Base-by-base conservation (phyloP, 2,329 filamentous ascomycete genomes). In the Fusarium clavum region DNA sequence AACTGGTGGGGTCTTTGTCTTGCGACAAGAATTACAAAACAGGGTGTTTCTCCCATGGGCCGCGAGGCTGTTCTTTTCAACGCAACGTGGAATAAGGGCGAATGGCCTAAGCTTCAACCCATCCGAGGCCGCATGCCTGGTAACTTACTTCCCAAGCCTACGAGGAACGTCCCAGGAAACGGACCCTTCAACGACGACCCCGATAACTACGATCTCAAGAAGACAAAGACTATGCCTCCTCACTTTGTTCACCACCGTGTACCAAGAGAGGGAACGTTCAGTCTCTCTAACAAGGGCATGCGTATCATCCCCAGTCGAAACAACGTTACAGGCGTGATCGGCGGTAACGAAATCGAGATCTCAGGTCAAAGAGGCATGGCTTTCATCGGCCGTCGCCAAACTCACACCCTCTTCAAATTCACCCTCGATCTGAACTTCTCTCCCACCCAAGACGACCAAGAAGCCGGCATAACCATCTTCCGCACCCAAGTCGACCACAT, bases 1-100 rank as follows among this genome's bases (percentile, higher is more conserved):
- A 79, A 83, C 30, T 86, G 85, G 84, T 86, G 83, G 84, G 82
- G 78, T 1, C 77, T 82, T 7, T 80, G 81, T 6, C 68, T 86
- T 2, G 77, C 79, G 2, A 74, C 69, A 2, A 69, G 73, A 8
- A 67, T 40, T 5, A 63, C 63, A 22, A 25, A 70, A 5, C 22
- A 52, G 6, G 11, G 72, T 71, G 48, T 81, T 14, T 82, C 80
- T 29, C 81, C 82, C 0, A 83, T 84, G 83, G 83, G 83, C 1
- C 75, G 84, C 6, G 84, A 86, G 69, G 82, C 81, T 0, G 78
- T 84, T 4, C 64, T 85, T 1, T 81, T 80, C 13, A 81, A 84
- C 0, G 84, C 82, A 3, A 83, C 78, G 3, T 90, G 85, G 87
- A 64, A 80, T 0, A 75, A 80, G 6, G 83, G 80, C 1, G 80